Base-by-base conservation (phyloP, 164 flowering plant species). In the grape (Vitis vinifera) region DNA sequence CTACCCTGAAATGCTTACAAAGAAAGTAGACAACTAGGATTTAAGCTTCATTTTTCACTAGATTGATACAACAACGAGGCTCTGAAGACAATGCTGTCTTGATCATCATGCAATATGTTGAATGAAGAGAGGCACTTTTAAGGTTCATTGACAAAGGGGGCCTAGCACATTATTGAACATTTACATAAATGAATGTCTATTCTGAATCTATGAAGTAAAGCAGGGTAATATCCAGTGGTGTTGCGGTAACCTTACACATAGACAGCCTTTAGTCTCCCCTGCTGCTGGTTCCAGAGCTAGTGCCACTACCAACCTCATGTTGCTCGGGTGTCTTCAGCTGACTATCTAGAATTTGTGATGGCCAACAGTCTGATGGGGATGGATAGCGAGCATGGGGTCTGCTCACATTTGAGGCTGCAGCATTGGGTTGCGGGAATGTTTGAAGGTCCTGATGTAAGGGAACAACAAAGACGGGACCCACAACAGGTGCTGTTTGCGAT, bases 321-420 rank as follows among this genome's bases (percentile, higher is more conserved):
- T 72, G 70, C 62, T 64, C 49, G 10, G 59, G 44, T 53, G 30
- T 19, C 27, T 53, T 66, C 47, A 58, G 59, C 51, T 70, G 77
- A 59, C 64, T 53, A 13, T 48, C 74, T 23, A 85, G 83, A 59
- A 88, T 71, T 55, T 79, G 80, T 30, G 82, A 76, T 1, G 91
- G 78, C 91, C 91, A 88, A 8, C 83, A 79, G 72, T 88, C 91
- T 19, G 84, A 63, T 8, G 77, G 80, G 10, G 88, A 80, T 30
- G 87, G 89, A 65, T 87, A 87, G 14, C 91, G 77, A 37, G 91
- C 78, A 49, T 81, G 89, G 4, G 91, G 91, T 73, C 79, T 85
- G 63, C 78, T 82, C 72, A 87, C 86, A 55, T 63, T 58, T 13
- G 81, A 56, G 2, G 76, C 71, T 27, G 60, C 51, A 6, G 73